phyloP scores from a whole-genome alignment of 495 filamentous ascomycete genomes.

The Cudoniella acicularis region DNA sequence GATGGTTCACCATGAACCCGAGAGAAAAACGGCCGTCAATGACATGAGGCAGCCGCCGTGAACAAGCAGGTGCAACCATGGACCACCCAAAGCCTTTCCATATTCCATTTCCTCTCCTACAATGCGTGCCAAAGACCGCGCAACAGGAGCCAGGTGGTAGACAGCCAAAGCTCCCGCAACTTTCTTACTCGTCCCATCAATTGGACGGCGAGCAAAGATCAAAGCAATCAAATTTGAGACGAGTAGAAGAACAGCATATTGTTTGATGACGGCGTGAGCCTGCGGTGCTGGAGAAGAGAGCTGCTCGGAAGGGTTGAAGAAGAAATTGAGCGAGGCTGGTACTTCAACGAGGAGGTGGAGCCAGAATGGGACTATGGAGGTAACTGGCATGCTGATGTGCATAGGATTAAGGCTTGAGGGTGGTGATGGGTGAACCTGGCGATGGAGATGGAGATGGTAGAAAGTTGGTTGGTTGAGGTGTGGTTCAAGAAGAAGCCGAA shows the following conservation, averaged over 20 bases:
- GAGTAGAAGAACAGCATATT: conserved; percentile 35
- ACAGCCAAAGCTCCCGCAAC: conserved; percentile 30
- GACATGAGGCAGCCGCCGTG: conserved; percentile 17
- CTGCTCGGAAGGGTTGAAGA: conserved; percentile 29
- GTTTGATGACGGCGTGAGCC: conserved; percentile 31
- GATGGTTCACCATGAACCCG: no score
- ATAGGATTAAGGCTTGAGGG: neutral
- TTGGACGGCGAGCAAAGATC: conserved; percentile 21
- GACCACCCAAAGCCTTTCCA: conserved; percentile 19
- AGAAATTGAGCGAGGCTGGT: conserved; percentile 32
- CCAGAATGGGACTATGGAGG: conserved; percentile 24
- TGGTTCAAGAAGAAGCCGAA: no score
- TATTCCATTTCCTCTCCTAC: neutral
- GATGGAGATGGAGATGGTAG: no score
- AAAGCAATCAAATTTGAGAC: conserved; percentile 29
- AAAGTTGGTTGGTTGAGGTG: no score
- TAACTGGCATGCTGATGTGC: neutral
- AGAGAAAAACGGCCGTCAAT: neutral
- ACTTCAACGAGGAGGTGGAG: conserved; percentile 32
- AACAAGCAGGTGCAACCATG: conserved; percentile 15
- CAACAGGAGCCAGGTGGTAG: conserved; percentile 32
- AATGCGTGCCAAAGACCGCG: conserved; percentile 24
- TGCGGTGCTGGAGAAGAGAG: conserved; percentile 23
- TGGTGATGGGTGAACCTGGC: neutral
- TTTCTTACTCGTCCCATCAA: conserved; percentile 20